Conservation (phyloP, 2,329 filamentous ascomycete species). For the Beauveria bassiana region DNA sequence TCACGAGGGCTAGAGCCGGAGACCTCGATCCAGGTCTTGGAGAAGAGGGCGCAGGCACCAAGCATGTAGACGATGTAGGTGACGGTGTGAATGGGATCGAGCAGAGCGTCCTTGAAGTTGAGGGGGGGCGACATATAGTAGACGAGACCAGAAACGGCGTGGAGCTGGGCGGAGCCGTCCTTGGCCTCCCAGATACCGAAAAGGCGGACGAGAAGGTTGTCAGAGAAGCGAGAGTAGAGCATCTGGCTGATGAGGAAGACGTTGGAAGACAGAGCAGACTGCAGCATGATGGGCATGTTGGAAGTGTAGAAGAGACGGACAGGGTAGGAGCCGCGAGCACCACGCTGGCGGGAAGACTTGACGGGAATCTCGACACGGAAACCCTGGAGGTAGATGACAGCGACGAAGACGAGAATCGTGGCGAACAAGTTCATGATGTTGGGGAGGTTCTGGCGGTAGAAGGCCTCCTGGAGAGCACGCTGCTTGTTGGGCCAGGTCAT, state of each 20-base stretch:
- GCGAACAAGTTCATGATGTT: slow-evolving; percentile 99
- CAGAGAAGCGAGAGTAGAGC: slow-evolving; percentile 97
- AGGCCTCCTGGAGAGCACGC: slow-evolving; percentile 93
- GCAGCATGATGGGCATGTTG: slow-evolving; percentile 99
- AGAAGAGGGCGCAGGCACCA: slow-evolving; percentile 94
- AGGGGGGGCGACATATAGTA: slow-evolving; percentile 99
- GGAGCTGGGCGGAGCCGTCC: slow-evolving; percentile 92
- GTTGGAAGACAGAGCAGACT: slow-evolving; percentile 97
- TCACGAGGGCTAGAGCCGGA: slow-evolving; percentile 96
- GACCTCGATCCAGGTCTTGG: slow-evolving; percentile 99
- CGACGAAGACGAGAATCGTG: slow-evolving; percentile 86
- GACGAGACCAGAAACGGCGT: slow-evolving; percentile 84
- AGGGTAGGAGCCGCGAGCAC: slow-evolving; percentile 95
- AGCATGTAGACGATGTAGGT: slow-evolving; percentile 98
- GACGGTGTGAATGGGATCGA: slow-evolving; percentile 93
- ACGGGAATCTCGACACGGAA: slow-evolving; percentile 99
- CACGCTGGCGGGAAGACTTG: slow-evolving; percentile 98
- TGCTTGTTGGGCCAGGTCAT: slow-evolving; percentile 99
- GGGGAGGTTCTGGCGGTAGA: slow-evolving; percentile 98
- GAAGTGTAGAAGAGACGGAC: slow-evolving; percentile 99
- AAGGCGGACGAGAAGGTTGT: slow-evolving; percentile 96
- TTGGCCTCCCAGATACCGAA: slow-evolving; percentile 98
- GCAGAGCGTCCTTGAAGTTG: slow-evolving; percentile 93
- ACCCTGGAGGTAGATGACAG: slow-evolving; percentile 97
- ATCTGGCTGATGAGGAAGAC: slow-evolving; percentile 99